Percentiles rank a stretch among this genome's conserved stretches.
Conservation (phyloP, 163 green algal genomes). For the Chloromonas sp. region DNA sequence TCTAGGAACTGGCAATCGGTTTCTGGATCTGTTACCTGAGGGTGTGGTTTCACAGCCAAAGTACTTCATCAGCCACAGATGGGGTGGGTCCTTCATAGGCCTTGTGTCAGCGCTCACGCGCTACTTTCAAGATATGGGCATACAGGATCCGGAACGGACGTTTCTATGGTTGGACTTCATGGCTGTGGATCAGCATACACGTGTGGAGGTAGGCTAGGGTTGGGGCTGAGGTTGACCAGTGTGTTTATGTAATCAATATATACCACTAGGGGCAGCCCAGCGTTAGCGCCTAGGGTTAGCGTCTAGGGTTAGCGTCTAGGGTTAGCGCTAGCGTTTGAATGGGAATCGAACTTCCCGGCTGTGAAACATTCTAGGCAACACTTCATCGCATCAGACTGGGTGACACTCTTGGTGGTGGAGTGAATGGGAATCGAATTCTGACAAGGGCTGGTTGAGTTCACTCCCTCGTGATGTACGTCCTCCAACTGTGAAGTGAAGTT, state of each 20-base stretch:
- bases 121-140: background rate
- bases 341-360: background rate
- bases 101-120: background rate
- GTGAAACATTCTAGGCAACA: background rate
- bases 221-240: background rate
- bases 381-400: background rate
- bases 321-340: background rate
- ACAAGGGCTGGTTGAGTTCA: background rate
- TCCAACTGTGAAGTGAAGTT: background rate
- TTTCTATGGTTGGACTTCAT: slow-evolving; percentile 1
- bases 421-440: background rate
- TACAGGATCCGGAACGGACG: background rate
- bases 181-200: background rate
- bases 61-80: slow-evolving; percentile 1
- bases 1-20: background rate
- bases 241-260: background rate
- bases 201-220: background rate
- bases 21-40: background rate
- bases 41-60: background rate
- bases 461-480: background rate
- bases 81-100: background rate
- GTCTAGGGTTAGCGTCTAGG: background rate
- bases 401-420: background rate
- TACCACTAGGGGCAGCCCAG: background rate
- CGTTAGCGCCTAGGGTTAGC: background rate